Conservation (phyloP, 805 yeast species). For the Grigorovia transvaalensis region DNA sequence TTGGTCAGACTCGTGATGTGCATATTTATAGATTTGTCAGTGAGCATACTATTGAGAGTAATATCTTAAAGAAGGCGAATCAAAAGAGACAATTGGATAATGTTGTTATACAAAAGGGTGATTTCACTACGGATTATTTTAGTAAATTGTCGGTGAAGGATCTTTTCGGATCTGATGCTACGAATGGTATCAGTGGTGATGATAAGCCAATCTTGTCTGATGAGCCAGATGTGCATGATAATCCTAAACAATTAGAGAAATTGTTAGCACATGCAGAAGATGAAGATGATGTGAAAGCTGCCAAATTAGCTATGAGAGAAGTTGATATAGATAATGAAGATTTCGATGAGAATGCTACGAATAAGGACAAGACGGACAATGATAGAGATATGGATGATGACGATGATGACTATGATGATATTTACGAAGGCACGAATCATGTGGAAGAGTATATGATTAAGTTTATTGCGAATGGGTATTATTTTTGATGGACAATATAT, state of each 20-base stretch:
- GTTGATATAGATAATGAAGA: constrained; percentile 76
- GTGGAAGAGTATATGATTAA: constrained; percentile 95
- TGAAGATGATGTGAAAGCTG: constrained; percentile 83
- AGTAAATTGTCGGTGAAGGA: constrained; percentile 80
- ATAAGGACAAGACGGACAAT: neutral
- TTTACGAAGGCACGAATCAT: constrained; percentile 53
- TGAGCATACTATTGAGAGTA: constrained; percentile 92
- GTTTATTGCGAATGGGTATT: constrained; percentile 75
- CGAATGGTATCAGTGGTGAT: constrained; percentile 25
- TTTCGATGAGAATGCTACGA: constrained; percentile 42
- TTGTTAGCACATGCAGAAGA: constrained; percentile 90
- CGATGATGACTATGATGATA: constrained; percentile 26
- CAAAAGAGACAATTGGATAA: constrained; percentile 90
- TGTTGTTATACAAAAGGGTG: constrained; percentile 95
- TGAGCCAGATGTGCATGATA: constrained; percentile 25
- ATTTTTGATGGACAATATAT: constrained; percentile 25
- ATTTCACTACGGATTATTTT: constrained; percentile 93
- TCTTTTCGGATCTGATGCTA: constrained; percentile 48
- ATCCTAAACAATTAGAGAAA: constrained; percentile 39
- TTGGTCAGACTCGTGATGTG: constrained; percentile 96
- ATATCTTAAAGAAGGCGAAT: constrained; percentile 85
- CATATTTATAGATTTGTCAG: constrained; percentile 94
- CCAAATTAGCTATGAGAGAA: constrained; percentile 73
- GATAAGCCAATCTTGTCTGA: constrained; percentile 30
- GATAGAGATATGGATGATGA: constrained; percentile 17